A percentile compares a stretch with the other conserved stretches of the same genome.
Evolutionary conservation across 371 early-diverging fungal genomes (phyloP).

Genomic region (Mortierella sp.): DNA sequence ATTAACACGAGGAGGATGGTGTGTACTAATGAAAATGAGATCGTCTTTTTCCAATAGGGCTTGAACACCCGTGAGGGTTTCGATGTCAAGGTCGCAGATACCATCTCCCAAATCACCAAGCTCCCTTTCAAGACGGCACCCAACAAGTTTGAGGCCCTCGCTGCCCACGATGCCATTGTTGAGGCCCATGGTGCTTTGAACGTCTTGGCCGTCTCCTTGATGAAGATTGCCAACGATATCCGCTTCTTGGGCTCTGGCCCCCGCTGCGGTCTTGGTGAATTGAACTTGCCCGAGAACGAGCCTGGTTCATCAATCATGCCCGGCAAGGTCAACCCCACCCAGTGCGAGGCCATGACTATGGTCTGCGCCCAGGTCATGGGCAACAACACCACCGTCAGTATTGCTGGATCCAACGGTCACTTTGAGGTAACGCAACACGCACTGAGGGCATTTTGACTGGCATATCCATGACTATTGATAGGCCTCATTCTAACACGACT

Average conservation of each 20-base stretch:
- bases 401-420: slow-evolving; percentile 95
- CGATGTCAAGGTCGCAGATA: slow-evolving; percentile 85
- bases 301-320: slow-evolving; percentile 99
- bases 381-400: slow-evolving; percentile 89
- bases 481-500: slow-evolving; percentile 3
- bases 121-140: slow-evolving; percentile 92
- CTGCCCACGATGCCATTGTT: slow-evolving; percentile 96
- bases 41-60: slow-evolving; percentile 57
- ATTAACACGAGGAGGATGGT: too few species aligned
- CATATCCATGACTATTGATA: background rate
- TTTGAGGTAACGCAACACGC: slow-evolving; percentile 73
- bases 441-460: background rate
- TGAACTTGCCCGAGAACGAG: slow-evolving; percentile 95
- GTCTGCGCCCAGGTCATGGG: slow-evolving; percentile 98
- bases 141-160: slow-evolving; percentile 98
- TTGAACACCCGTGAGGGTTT: slow-evolving; percentile 93
- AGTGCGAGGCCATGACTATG: slow-evolving; percentile 98
- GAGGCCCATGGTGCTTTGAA: slow-evolving; percentile 94
- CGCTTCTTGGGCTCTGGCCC: slow-evolving; percentile 91
- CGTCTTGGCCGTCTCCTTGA: slow-evolving; percentile 92
- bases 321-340: slow-evolving; percentile 98
- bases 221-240: slow-evolving; percentile 98
- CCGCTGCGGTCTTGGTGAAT: slow-evolving; percentile 95
- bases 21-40: too few species aligned
- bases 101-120: slow-evolving; percentile 82